Conservation (phyloP, 768 basidiomycete genomes). For the Tricholoma flavovirens region DNA sequence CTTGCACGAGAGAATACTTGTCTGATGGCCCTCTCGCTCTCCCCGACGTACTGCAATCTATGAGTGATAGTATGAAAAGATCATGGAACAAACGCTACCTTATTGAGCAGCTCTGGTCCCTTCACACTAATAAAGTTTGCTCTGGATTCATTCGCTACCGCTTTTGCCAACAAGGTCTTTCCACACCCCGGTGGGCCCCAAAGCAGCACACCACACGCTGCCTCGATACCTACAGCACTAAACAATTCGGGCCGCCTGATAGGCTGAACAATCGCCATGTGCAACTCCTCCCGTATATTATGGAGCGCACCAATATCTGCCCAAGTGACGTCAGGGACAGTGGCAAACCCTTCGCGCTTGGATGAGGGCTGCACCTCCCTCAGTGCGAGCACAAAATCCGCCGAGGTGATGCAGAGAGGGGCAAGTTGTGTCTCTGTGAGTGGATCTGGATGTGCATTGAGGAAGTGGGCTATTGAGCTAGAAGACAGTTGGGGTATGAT, state of each 20-base stretch:
- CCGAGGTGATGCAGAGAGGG: conserved; percentile 72
- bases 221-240: conserved; percentile 80
- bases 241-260: conserved; percentile 89
- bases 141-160: conserved; percentile 91
- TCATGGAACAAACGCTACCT: conserved; percentile 46
- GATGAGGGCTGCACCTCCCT: conserved; percentile 91
- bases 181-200: conserved; percentile 99
- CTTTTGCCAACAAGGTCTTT: conserved; percentile 96
- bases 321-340: conserved; percentile 95
- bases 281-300: conserved; percentile 79
- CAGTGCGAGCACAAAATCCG: conserved; percentile 81
- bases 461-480: conserved; percentile 83
- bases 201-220: conserved; percentile 89
- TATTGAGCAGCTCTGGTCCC: conserved; percentile 94
- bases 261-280: conserved; percentile 97
- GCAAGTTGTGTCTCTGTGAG: conserved; percentile 73
- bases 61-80: background rate
- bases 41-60: conserved; percentile 79
- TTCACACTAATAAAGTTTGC: conserved; percentile 99
- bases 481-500: conserved; percentile 33
- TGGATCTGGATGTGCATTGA: conserved; percentile 79
- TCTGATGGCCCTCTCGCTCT: conserved; percentile 91
- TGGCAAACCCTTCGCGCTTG: conserved; percentile 96
- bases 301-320: conserved; percentile 91
- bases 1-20: conserved; percentile 93